phyloP scores from a whole-genome alignment of 23 red algal genomes.

The Chondrus crispus region DNA sequence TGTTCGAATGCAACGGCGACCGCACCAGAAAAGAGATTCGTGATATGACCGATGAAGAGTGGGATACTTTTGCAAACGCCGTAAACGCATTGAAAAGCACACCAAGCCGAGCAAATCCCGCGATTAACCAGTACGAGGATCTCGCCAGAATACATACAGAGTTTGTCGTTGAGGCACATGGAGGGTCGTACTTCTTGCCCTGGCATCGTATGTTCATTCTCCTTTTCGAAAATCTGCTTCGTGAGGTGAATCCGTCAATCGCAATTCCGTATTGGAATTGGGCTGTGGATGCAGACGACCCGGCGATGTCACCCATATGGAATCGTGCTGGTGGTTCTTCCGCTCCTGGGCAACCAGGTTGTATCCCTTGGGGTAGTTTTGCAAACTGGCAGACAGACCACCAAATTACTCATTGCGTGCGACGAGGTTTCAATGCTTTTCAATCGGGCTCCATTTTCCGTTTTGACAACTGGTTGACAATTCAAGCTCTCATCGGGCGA shows the following conservation, averaged over 20 bases:
- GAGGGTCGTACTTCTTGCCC: slow-evolving; percentile 43
- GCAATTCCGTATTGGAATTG: slow-evolving; percentile 68
- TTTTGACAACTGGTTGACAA: neutral
- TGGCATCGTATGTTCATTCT: slow-evolving; percentile 69
- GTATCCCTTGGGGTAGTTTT: slow-evolving; percentile 25
- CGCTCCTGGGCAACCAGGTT: neutral
- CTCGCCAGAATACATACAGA: slow-evolving; percentile 39
- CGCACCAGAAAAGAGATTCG: slow-evolving; percentile 32
- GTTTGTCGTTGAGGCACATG: slow-evolving; percentile 16
- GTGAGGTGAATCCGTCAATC: slow-evolving; percentile 37
- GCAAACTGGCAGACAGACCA: neutral
- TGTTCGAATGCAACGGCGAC: neutral
- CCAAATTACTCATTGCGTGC: slow-evolving; percentile 30
- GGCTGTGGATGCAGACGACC: slow-evolving; percentile 32
- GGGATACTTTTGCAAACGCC: slow-evolving; percentile 39
- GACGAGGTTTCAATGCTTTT: slow-evolving; percentile 38
- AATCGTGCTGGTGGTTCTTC: slow-evolving; percentile 31
- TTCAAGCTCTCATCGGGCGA: neutral
- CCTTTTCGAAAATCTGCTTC: slow-evolving; percentile 39
- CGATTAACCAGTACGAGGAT: slow-evolving; percentile 30
- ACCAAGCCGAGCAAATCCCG: neutral
- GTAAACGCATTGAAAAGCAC: neutral
- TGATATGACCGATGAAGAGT: slow-evolving; percentile 32
- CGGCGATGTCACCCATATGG: slow-evolving; percentile 58
- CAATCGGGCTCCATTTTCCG: slow-evolving; percentile 4